These are phyloP conservation scores for Colletotrichum simmondsii DNA, from an alignment of 2,329 filamentous ascomycete genomes.

Conservation along the genomic window DNA sequence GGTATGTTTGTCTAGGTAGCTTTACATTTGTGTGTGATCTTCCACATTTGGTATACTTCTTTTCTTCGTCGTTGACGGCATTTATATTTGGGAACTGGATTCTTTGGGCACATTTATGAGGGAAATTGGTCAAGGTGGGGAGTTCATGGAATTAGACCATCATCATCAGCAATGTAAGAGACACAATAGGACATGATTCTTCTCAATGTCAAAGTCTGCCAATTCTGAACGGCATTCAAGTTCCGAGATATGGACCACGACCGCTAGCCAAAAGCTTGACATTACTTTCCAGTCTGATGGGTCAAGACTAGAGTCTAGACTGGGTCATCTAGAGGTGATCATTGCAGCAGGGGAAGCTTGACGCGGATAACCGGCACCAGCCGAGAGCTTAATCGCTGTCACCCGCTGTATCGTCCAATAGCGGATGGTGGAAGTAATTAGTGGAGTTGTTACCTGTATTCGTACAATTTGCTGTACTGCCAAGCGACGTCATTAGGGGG, in stretches of 20 bases:
- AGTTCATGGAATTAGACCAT: background rate
- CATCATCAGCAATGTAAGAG: background rate
- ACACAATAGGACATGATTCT: background rate
- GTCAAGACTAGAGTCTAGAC: background rate
- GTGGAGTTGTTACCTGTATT: background rate
- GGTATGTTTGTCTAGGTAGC: no score
- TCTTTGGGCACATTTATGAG: background rate
- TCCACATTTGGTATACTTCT: background rate
- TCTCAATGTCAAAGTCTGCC: background rate
- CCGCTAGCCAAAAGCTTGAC: conserved; percentile 29
- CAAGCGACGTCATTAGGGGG: conserved; percentile 25
- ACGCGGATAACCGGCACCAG: conserved; percentile 20
- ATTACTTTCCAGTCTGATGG: background rate
- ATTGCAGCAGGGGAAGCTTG: conserved; percentile 23
- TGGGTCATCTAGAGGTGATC: background rate
- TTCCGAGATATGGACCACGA: background rate
- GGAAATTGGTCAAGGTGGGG: background rate
- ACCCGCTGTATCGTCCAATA: background rate
- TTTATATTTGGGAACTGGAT: background rate
- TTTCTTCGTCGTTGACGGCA: background rate
- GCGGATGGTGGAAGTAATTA: background rate
- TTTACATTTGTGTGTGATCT: background rate
- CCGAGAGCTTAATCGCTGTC: conserved; percentile 26
- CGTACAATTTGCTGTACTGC: background rate
- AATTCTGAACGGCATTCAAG: background rate